Conservation (phyloP, 1,284 basidiomycete species). For the Phellopilus nigrolimitatus region DNA sequence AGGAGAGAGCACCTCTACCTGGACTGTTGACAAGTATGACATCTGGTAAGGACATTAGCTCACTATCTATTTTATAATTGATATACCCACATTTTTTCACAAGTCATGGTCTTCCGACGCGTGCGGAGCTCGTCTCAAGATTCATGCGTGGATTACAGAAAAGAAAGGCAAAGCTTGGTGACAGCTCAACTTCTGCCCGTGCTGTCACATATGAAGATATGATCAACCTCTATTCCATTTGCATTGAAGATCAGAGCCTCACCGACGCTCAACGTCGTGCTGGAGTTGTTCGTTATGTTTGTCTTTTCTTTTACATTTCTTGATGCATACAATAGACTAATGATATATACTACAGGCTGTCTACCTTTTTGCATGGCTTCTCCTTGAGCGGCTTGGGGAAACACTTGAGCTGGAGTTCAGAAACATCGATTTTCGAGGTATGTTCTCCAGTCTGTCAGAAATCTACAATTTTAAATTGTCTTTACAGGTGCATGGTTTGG, state of each 20-base stretch:
- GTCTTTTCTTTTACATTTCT: constrained; percentile 2
- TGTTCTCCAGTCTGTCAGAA: constrained; percentile 18
- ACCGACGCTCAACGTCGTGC: constrained; percentile 14
- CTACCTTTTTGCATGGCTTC: constrained; percentile 25
- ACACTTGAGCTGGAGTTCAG: constrained; percentile 21
- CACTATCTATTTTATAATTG: neutral
- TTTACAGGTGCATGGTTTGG: neutral
- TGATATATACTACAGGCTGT: constrained; percentile 17
- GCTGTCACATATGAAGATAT: constrained; percentile 24
- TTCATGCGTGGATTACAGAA: constrained; percentile 27
- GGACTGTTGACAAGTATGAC: constrained; percentile 20
- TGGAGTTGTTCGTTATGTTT: constrained; percentile 23
- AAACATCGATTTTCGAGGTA: constrained; percentile 13
- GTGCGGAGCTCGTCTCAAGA: constrained; percentile 17
- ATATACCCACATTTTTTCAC: neutral
- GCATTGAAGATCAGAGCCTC: constrained; percentile 11
- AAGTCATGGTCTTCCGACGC: constrained; percentile 22
- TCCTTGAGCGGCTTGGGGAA: constrained; percentile 24
- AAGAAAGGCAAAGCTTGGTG: constrained; percentile 24
- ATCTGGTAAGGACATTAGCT: constrained; percentile 21
- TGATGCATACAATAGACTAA: neutral
- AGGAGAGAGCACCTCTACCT: constrained; percentile 22
- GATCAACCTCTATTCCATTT: constrained; percentile 22
- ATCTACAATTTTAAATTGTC: too few species aligned
- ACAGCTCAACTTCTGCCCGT: constrained; percentile 24